Percentiles rank a stretch among this genome's conserved stretches.
phyloP scores from a whole-genome alignment of 179 eudicot species.

The Patellifolia procumbens region DNA sequence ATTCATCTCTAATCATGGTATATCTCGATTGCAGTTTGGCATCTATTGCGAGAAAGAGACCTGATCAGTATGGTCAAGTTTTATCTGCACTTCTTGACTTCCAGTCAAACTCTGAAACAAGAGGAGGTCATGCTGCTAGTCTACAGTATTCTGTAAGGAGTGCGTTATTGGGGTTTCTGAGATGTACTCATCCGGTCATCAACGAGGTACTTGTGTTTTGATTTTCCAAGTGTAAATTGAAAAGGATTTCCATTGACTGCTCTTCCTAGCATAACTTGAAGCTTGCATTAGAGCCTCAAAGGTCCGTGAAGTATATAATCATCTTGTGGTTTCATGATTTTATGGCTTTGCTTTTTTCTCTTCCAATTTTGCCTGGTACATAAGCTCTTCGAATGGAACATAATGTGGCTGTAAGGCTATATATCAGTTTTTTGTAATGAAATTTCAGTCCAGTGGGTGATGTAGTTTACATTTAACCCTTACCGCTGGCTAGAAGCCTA shows the following conservation, averaged over 20 bases:
- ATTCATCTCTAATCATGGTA: constrained; percentile 22
- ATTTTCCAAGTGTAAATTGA: background rate
- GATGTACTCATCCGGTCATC: constrained; percentile 70
- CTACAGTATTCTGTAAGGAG: constrained; percentile 85
- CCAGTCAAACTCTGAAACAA: constrained; percentile 54
- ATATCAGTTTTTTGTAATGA: background rate
- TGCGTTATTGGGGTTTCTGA: constrained; percentile 85
- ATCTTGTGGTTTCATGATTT: background rate
- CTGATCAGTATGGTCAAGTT: constrained; percentile 53
- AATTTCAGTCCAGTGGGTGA: too few relatives aligned
- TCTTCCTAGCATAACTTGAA: background rate
- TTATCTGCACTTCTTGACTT: constrained; percentile 75
- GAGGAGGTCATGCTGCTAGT: constrained; percentile 73
- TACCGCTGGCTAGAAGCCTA: too few relatives aligned
- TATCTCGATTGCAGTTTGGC: constrained; percentile 66
- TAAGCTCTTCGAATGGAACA: background rate
- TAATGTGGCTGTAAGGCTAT: too few relatives aligned
- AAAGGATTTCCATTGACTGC: background rate
- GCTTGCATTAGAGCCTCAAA: background rate
- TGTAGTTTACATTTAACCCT: too few relatives aligned
- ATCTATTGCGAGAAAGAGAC: constrained; percentile 80
- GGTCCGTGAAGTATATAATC: background rate
- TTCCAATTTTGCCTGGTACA: background rate
- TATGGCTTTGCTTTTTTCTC: background rate
- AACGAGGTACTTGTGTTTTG: constrained; percentile 55